These are phyloP conservation scores for Emmonsiellopsis sp. DNA, from an alignment of 2,329 filamentous ascomycete species.

Conservation along the genomic window DNA sequence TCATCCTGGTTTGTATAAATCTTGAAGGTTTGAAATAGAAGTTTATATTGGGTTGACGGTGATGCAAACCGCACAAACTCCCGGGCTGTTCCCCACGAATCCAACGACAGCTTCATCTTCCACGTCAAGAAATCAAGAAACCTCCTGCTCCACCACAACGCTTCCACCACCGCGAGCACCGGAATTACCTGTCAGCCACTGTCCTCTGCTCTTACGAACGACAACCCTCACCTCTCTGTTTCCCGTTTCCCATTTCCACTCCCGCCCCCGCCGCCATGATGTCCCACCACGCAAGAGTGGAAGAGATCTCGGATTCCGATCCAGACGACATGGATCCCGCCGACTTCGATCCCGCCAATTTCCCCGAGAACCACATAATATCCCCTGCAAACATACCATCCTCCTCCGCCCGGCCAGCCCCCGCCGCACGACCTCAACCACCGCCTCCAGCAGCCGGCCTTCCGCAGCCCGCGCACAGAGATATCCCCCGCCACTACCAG, in stretches of 20 bases:
- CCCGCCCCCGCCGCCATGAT: conserved; percentile 37
- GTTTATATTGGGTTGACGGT: neutral
- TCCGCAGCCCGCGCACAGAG: conserved; percentile 33
- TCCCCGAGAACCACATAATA: conserved; percentile 30
- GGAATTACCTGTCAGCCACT: neutral
- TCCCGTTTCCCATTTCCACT: neutral
- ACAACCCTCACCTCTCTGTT: neutral
- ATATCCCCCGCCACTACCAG: conserved; percentile 64
- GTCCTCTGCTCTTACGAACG: neutral
- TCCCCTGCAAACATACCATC: conserved; percentile 26
- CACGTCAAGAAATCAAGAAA: neutral
- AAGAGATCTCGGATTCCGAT: conserved; percentile 89
- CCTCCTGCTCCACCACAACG: conserved; percentile 8
- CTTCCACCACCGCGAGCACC: neutral
- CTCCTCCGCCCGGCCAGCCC: conserved; percentile 17
- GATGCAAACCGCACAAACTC: conserved; percentile 1
- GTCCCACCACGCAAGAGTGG: conserved; percentile 72
- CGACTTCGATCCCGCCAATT: conserved; percentile 44
- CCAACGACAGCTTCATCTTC: neutral
- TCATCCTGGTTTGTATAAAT: too few species aligned
- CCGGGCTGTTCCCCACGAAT: neutral
- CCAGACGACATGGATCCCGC: conserved; percentile 76
- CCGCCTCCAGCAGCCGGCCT: conserved; percentile 15
- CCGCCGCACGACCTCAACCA: conserved; percentile 14
- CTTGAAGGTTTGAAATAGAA: too few species aligned